Evolutionary conservation across 2,329 filamentous ascomycete species (phyloP), one percentile per base, ranked within the genome.

Genomic region (Exophiala oligosperma): DNA sequence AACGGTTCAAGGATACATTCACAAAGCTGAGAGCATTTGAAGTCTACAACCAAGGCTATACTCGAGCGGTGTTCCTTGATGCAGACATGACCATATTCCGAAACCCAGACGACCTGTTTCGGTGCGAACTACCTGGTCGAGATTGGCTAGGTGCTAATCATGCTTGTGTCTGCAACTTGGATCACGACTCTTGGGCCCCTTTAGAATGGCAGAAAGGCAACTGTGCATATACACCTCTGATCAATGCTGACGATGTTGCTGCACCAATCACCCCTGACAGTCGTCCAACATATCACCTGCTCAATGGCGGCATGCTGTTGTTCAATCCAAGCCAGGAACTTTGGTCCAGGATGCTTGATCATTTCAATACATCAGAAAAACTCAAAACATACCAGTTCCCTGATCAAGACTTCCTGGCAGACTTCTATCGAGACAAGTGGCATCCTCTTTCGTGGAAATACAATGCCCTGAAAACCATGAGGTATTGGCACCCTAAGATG

Each of bases 11-110:
- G 56, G 80, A 83, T 62, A 83, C 80, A 2, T 82, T 79, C 77
- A 82, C 80, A 2, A 82, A 83, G 64, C 72, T 83, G 2, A 76
- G 78, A n/a, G 79, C 81, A 23, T 82, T 83, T 64, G 75, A 80
- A 55, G 59, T 79, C 3, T 60, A 68, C 62, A 57, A 62, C 29
- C 56, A 60, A 43, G 69, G 67, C 49, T 75, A 73, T 44, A 71
- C 77, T 41, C 71, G 70, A 5, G 64, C 81, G 14, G 80, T 78
- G 64, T 81, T 81, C 61, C 72, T 83, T 3, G 81, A 83, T 61
- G 79, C 79, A 7, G 80, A 83, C 61, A 81, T 82, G 73, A 73
- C 79, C 56, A 68, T 81, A 35, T 73, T 74, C 64, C 63, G 64
- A 21, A 74, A 75, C 57, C 76, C 78, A 61, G 76, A 79, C 54